These are phyloP conservation scores for Beta lomatogona DNA, from an alignment of 179 eudicot species.

Conservation along the genomic window DNA sequence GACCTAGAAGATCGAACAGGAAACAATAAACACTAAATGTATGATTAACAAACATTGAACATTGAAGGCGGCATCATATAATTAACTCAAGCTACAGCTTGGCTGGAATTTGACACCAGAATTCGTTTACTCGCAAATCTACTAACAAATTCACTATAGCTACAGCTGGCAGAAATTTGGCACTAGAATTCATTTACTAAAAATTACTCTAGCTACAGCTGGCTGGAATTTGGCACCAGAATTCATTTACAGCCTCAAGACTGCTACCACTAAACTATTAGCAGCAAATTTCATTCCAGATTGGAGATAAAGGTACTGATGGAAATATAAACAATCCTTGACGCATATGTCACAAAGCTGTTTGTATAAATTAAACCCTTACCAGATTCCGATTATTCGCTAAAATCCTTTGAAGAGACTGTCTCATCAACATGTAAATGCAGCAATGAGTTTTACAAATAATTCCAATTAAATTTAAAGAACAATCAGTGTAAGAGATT, in stretches of 20 bases:
- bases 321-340: neutral
- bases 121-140: neutral
- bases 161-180: neutral
- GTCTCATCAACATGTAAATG: neutral
- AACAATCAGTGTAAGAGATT: neutral
- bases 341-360: neutral
- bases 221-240: neutral
- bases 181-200: neutral
- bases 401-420: neutral
- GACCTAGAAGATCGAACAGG: slow-evolving; percentile 51
- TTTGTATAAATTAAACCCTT: neutral
- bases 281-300: neutral
- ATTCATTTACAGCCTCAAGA: neutral
- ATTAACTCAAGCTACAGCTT: no score
- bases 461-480: neutral
- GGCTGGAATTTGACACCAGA: neutral
- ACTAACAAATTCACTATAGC: neutral
- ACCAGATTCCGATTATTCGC: neutral
- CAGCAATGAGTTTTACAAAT: neutral
- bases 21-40: neutral
- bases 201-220: no score
- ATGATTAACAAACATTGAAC: neutral
- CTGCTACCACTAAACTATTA: no score
- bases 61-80: neutral
- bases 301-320: neutral